Base-by-base conservation (phyloP, 169 alveolate genomes). In the Cryptosporidium baileyi region DNA sequence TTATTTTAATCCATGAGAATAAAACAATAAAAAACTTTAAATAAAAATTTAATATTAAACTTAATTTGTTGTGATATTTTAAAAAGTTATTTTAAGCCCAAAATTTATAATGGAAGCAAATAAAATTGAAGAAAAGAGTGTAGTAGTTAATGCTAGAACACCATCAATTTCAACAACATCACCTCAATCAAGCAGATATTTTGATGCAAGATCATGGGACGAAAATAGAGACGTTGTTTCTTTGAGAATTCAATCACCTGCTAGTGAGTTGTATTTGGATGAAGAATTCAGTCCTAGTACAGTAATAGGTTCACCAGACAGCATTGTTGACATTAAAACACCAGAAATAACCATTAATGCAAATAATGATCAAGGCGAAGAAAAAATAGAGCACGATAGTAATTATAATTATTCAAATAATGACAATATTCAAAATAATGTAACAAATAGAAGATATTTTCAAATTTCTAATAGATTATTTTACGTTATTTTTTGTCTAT, bases 141-240 rank as follows among this genome's bases (percentile, higher is more conserved):
- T 32, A 57, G 19, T 13, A 15, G 30, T 2, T 19, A 38, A 34
- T 15, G 60, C 30, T 11, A 74, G 85, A 38, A 74, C 85, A 57
- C 67, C 85, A 38, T 74, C 85, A 22, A 3, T 57, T 52, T 74
- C 85, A 3, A 74, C 85, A n/a, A 26, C 36, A 15, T 74, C 85
- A n/a, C 74, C 30, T 52, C 60, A 67, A 19, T 74, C 85, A 34
- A 61, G 30, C 28, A 74, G 85, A 43, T 74, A 54, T 60, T 74
- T 74, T 74, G 85, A 74, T 57, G 85, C 85, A 54, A 51, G 67
- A 28, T 74, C 85, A 24, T 74, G 85, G 85, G 85, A 74, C 4
- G 85, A 74, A n/a, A 51, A 57, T 15, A 54, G 67, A 41, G 85
- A 74, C 30, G 22, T 74, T 38, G 3, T 74, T 13, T 51, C 85